A percentile compares a stretch with the other conserved stretches of the same genome.
Evolutionary conservation across 371 early-diverging fungal genomes (phyloP).

Genomic region (Mucor indicus): DNA sequence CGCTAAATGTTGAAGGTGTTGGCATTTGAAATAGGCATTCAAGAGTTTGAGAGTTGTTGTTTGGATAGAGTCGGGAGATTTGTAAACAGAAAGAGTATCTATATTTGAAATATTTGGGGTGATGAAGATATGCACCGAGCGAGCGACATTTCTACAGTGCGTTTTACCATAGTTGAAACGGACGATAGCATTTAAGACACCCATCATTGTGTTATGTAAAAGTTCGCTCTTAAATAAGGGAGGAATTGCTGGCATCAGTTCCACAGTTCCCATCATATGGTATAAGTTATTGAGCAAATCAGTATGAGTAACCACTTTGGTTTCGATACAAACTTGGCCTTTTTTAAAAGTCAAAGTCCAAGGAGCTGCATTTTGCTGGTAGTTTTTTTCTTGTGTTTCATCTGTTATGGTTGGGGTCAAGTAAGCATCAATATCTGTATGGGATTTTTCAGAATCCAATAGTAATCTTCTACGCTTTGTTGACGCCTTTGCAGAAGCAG

Average conservation of each 20-base stretch:
- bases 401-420: background rate
- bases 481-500: background rate
- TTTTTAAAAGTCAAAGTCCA: slow-evolving; percentile 13
- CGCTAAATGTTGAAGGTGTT: slow-evolving; percentile 28
- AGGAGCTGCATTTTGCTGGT: background rate
- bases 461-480: slow-evolving; percentile 6
- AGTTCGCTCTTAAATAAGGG: too few species aligned
- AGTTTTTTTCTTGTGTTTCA: background rate
- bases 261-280: slow-evolving; percentile 9
- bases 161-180: slow-evolving; percentile 35
- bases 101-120: slow-evolving; percentile 9
- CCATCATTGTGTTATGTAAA: slow-evolving; percentile 11
- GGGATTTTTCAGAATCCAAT: background rate
- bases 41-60: slow-evolving; percentile 19
- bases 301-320: slow-evolving; percentile 6
- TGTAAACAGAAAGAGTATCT: slow-evolving; percentile 8
- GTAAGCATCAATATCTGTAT: background rate
- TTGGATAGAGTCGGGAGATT: slow-evolving; percentile 7
- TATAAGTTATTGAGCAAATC: slow-evolving; percentile 12
- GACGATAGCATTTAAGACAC: slow-evolving; percentile 17
- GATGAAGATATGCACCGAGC: slow-evolving; percentile 13
- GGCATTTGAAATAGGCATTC: slow-evolving; percentile 28
- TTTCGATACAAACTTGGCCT: slow-evolving; percentile 8
- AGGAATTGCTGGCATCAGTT: slow-evolving; percentile 3
- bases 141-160: slow-evolving; percentile 26